phyloP scores from a whole-genome alignment of 2,329 filamentous ascomycete genomes.

The Alternaria angustiovoidea region DNA sequence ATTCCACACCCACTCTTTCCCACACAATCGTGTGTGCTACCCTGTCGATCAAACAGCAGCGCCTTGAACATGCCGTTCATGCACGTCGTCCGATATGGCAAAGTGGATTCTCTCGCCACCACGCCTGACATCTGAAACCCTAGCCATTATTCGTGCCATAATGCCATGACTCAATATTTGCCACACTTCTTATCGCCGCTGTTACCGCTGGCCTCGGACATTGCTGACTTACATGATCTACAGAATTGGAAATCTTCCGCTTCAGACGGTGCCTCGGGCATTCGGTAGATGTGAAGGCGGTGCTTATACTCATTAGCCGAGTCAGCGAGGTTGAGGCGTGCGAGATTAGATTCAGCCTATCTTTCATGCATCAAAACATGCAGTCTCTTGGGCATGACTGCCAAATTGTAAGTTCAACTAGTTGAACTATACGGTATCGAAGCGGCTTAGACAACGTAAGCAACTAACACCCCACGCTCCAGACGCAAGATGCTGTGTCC shows the following conservation, averaged over 20 bases:
- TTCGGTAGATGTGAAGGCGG: background rate
- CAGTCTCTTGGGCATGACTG: background rate
- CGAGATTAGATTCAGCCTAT: conserved; percentile 7
- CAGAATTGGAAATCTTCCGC: background rate
- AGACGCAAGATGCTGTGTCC: background rate
- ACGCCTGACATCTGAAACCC: conserved; percentile 15
- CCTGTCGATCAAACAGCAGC: conserved; percentile 16
- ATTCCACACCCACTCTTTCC: conserved; percentile 5
- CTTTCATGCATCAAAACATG: conserved; percentile 5
- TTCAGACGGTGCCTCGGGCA: conserved; percentile 3
- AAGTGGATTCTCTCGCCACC: conserved; percentile 10
- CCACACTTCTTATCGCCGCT: conserved; percentile 1
- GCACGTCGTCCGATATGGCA: conserved; percentile 14
- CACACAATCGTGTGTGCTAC: conserved; percentile 12
- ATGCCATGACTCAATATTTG: conserved; percentile 6
- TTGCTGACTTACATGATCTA: conserved; percentile 9
- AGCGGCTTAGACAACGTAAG: background rate
- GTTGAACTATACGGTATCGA: background rate
- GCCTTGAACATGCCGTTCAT: conserved; percentile 18
- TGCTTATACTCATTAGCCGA: conserved; percentile 8
- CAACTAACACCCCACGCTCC: conserved; percentile 1
- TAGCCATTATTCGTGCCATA: conserved; percentile 1
- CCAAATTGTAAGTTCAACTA: conserved; percentile 7
- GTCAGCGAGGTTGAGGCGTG: background rate
- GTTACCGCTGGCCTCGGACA: conserved; percentile 6